These are phyloP conservation scores for Cytauxzoon felis DNA, from an alignment of 169 alveolate species.

Conservation along the genomic window DNA sequence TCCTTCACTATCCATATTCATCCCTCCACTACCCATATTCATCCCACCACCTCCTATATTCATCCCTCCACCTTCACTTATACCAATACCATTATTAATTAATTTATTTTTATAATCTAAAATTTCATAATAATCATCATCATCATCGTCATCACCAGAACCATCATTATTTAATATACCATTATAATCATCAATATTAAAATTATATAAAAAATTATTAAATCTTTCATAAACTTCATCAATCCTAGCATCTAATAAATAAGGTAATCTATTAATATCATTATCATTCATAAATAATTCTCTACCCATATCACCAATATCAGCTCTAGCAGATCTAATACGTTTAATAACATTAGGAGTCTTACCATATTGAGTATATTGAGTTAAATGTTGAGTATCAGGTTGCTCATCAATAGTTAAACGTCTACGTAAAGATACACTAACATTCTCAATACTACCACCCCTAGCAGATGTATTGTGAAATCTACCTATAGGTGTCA, in stretches of 20 bases:
- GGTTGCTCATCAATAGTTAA: constrained; percentile 27
- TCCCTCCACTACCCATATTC: too few relatives aligned
- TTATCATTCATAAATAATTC: constrained; percentile 77
- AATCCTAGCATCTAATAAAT: constrained; percentile 71
- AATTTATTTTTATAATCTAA: constrained; percentile 45
- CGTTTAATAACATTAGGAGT: constrained; percentile 79
- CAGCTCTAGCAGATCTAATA: constrained; percentile 79
- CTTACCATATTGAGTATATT: constrained; percentile 73
- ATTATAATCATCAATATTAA: constrained; percentile 64
- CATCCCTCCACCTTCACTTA: too few relatives aligned
- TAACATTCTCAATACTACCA: not conserved
- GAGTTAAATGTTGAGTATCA: constrained; percentile 53
- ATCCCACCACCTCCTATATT: too few relatives aligned
- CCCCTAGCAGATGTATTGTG: not conserved
- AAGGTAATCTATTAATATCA: constrained; percentile 78
- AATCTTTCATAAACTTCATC: constrained; percentile 71
- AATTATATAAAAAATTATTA: constrained; percentile 68
- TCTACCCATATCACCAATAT: constrained; percentile 84
- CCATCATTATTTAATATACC: constrained; percentile 58
- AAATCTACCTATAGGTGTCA: not conserved
- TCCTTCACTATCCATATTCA: too few relatives aligned
- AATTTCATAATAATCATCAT: constrained; percentile 65
- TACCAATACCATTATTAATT: too few relatives aligned
- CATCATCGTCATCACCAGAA: too few relatives aligned
- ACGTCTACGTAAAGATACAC: constrained; percentile 32